Evolutionary conservation across 2,329 filamentous ascomycete species (phyloP).

Genomic region (Cercospora berteroae): DNA sequence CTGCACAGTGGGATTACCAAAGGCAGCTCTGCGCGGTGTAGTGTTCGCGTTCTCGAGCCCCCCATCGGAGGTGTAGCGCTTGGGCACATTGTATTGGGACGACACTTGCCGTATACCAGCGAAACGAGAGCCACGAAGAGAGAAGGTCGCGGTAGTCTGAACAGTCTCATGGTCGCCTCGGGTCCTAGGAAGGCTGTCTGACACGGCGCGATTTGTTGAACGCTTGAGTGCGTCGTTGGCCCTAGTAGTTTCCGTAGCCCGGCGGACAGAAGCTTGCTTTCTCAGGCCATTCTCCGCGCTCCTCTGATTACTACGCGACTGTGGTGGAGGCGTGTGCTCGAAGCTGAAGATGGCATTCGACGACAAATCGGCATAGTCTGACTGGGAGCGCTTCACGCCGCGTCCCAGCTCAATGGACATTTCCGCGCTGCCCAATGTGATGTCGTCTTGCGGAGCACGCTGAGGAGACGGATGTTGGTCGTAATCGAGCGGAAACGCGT

Average conservation of each 20-base stretch:
- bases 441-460: slow-evolving; percentile 16
- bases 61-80: slow-evolving; percentile 22
- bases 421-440: slow-evolving; percentile 41
- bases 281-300: slow-evolving; percentile 41
- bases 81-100: slow-evolving; percentile 20
- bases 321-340: slow-evolving; percentile 46
- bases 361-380: slow-evolving; percentile 49
- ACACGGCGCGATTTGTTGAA: slow-evolving; percentile 46
- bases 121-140: slow-evolving; percentile 57
- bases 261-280: slow-evolving; percentile 48
- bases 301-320: slow-evolving; percentile 31
- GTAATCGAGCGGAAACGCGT: slow-evolving; percentile 25
- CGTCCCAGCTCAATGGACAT: slow-evolving; percentile 59
- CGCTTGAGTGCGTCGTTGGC: slow-evolving; percentile 37
- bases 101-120: slow-evolving; percentile 34
- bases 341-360: slow-evolving; percentile 51
- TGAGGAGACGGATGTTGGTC: slow-evolving; percentile 20
- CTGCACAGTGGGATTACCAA: slow-evolving; percentile 37
- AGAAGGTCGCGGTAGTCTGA: slow-evolving; percentile 42
- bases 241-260: slow-evolving; percentile 43
- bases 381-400: slow-evolving; percentile 43
- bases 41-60: slow-evolving; percentile 19
- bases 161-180: slow-evolving; percentile 53
- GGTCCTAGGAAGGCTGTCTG: slow-evolving; percentile 57
- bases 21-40: slow-evolving; percentile 30